Conservation (phyloP, 306 rosid genomes). For the Vigna unguiculata region DNA sequence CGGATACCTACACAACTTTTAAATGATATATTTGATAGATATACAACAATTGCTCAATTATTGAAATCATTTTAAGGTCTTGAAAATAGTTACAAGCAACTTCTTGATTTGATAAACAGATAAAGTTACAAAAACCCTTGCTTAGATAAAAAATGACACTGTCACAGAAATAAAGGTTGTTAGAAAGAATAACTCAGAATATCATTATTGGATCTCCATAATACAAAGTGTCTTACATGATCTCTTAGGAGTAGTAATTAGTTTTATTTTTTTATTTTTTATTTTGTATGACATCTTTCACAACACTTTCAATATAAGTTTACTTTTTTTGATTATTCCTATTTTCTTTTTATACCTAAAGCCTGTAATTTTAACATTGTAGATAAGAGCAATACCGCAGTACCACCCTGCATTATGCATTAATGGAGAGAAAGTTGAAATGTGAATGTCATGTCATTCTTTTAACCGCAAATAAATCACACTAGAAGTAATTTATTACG, state of each 20-base stretch:
- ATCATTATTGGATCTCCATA: neutral
- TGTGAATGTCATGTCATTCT: no score
- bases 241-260: neutral
- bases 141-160: neutral
- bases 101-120: neutral
- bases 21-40: slow-evolving; percentile 12
- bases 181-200: neutral
- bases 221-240: neutral
- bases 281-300: neutral
- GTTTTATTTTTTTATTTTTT: neutral
- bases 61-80: slow-evolving; percentile 5
- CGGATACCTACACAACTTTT: neutral
- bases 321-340: neutral
- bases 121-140: neutral
- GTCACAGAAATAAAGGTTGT: neutral
- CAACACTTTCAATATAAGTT: neutral
- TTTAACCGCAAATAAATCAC: no score
- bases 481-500: neutral
- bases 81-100: neutral
- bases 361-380: neutral
- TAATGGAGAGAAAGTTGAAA: no score
- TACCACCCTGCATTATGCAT: neutral
- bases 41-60: neutral
- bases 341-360: neutral
- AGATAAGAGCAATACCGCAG: neutral